Evolutionary conservation across 345 rosid genomes (phyloP).

Genomic region (Populus deltoides): DNA sequence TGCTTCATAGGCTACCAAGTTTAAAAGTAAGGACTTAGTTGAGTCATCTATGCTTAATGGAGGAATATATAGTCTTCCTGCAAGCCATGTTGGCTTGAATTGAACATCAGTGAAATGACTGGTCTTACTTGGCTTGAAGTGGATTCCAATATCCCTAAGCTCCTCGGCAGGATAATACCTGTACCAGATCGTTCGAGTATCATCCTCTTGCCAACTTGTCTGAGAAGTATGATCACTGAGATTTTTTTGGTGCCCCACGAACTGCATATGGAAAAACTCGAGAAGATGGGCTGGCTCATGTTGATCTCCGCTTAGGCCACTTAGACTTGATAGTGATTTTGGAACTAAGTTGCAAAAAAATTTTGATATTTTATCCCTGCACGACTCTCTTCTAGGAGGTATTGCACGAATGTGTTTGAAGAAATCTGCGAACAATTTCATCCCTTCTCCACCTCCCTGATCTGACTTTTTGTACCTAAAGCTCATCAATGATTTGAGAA

Average conservation of each 20-base stretch:
- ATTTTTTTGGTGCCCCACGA: background rate
- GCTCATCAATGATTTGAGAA: conserved; percentile 8
- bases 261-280: background rate
- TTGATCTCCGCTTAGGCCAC: too few relatives aligned
- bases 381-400: background rate
- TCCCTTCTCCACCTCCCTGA: background rate
- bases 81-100: background rate
- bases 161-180: background rate
- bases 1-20: conserved; percentile 23
- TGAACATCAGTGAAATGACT: background rate
- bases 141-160: background rate
- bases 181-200: too few relatives aligned
- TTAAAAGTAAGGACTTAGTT: conserved; percentile 15
- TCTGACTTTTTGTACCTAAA: too few relatives aligned
- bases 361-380: background rate
- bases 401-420: background rate
- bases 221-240: background rate
- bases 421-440: background rate
- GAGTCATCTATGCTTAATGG: conserved; percentile 12
- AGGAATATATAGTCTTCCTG: conserved; percentile 4
- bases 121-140: background rate
- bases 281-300: background rate
- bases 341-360: accelerated
- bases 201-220: background rate
- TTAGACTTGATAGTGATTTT: too few relatives aligned